Evolutionary conservation across 805 yeast species (phyloP), one percentile per base, ranked within the genome.

Genomic region (Trichomonascus vanleenenianus): DNA sequence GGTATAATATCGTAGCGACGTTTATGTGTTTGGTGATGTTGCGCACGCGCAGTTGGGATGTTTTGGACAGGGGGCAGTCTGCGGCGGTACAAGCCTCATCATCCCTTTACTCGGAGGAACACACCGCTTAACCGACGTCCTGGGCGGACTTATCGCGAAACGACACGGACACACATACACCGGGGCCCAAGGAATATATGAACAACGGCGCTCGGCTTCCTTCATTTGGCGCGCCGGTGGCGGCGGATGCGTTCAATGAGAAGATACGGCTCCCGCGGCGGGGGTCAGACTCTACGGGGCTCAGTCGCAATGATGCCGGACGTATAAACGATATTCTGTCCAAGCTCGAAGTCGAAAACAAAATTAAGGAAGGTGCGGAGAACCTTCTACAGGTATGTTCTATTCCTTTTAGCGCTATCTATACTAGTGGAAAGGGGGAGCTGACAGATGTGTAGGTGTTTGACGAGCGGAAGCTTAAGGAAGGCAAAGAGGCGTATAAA

Each of bases 291-390:
- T 39, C 34, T 14, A 36, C 33, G 34, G 14, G 12, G 12, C 18
- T 35, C 25, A 34, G 47, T 25, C 20, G 30, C 18, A 35, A 42
- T 18, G 50, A 40, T n/a, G 14, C 31, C 30, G 50, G 49, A 30
- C 38, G 45, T 12, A 37, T 49, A 30, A 43, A 48, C n/a, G 61
- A 58, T 36, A 54, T 65, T 30, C 47, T 61, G 30, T 56, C 56
- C 35, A 59, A 62, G 50, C 53, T 66, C 38, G 63, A 63, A 47
- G 55, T 61, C 14, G 69, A 66, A 43, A 59, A 58, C 44, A 60
- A 59, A 50, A 61, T 64, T 43, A 56, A 61, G 22, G 67, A 64
- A 32, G 67, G 68, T 6, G 66, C 70, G 10, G 64, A 62, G 47
- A 58, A 60, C 32, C 50, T 65, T 56, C 55, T 66, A 18, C 62